phyloP scores from a whole-genome alignment of 139 green algal species.

The Coccomyxa sp. region DNA sequence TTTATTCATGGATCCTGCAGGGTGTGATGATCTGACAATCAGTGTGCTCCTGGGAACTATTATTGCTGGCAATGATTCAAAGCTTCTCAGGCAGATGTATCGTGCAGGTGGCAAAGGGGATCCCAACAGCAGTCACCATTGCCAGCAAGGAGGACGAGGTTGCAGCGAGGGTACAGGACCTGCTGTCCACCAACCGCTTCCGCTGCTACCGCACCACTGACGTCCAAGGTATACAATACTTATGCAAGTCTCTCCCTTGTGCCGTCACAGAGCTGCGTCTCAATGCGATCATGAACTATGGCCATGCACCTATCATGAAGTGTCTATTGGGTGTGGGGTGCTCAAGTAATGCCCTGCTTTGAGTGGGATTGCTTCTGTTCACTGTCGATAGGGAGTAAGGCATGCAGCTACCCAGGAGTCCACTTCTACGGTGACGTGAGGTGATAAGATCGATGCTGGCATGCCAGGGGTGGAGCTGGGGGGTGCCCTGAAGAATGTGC shows the following conservation, averaged over 20 bases:
- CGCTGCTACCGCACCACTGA: constrained; percentile 61
- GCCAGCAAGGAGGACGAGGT: constrained; percentile 32
- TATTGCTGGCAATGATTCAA: no score
- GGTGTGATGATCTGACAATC: not conserved
- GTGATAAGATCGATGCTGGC: not conserved
- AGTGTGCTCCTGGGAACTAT: no score
- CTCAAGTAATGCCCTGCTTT: no score
- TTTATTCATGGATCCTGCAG: not conserved
- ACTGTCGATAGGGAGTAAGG: not conserved
- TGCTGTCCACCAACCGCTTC: constrained; percentile 49
- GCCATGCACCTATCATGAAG: no score
- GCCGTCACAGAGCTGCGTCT: no score
- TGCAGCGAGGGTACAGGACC: constrained; percentile 21
- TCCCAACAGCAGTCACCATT: constrained; percentile 53
- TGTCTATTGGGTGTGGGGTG: no score
- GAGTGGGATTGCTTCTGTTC: not conserved
- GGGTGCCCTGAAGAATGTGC: constrained; percentile 64
- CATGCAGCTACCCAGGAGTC: not conserved
- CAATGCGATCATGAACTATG: no score
- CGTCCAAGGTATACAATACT: constrained; percentile 41
- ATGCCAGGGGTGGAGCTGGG: constrained; percentile 52
- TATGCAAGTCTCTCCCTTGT: no score
- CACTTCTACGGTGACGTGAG: not conserved
- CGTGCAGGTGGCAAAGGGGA: constrained; percentile 33
- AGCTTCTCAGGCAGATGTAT: not conserved